Percentiles rank a stretch among this genome's conserved stretches.
Evolutionary conservation across 768 basidiomycete species (phyloP).

Genomic region (Termitomyces sp.): DNA sequence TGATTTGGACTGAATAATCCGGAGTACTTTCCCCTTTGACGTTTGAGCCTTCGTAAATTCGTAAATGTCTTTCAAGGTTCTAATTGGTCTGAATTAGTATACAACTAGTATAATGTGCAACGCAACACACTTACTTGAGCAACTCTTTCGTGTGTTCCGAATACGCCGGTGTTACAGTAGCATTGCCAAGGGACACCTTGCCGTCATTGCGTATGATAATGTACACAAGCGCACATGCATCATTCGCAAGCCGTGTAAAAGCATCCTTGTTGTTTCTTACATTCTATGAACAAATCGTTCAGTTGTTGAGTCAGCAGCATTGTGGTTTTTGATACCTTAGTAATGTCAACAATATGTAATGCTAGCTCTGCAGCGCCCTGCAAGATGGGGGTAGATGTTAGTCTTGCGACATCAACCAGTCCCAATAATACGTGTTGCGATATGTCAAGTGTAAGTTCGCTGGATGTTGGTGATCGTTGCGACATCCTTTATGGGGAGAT

Average conservation of each 20-base stretch:
- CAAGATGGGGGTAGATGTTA: conserved; percentile 1
- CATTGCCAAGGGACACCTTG: background rate
- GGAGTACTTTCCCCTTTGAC: background rate
- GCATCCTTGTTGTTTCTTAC: conserved; percentile 7
- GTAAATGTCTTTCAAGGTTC: conserved; percentile 4
- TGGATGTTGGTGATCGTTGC: background rate
- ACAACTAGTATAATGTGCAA: background rate
- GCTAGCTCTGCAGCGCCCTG: conserved; percentile 3
- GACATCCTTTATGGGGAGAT: background rate
- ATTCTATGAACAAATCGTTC: background rate
- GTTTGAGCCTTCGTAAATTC: background rate
- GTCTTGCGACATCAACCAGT: background rate
- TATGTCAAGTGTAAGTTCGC: background rate
- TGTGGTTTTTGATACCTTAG: background rate
- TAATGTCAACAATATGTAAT: conserved; percentile 1
- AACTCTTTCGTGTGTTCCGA: conserved; percentile 1
- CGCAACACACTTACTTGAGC: background rate
- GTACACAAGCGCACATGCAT: conserved; percentile 13
- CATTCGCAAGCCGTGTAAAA: conserved; percentile 5
- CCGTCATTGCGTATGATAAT: background rate
- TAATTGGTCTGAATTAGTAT: background rate
- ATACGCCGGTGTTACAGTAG: background rate
- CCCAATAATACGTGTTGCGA: conserved; percentile 3
- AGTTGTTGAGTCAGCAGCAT: background rate
- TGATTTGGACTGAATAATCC: conserved; percentile 4